These are phyloP conservation scores for Tothia fuscella DNA, from an alignment of 2,329 filamentous ascomycete genomes.

Conservation along the genomic window DNA sequence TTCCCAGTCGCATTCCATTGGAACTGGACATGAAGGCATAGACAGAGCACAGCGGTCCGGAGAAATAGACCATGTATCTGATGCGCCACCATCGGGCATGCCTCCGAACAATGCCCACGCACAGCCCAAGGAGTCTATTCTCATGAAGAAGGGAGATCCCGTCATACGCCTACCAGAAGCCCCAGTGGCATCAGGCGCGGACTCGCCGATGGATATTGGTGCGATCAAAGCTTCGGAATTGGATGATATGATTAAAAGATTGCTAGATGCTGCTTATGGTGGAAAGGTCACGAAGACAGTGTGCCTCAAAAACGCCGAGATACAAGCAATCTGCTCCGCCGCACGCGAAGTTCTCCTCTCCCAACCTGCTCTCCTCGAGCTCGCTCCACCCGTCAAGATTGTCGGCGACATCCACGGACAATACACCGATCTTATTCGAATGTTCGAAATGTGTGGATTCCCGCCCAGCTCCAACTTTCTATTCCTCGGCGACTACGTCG, in stretches of 20 bases:
- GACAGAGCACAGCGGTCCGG: constrained; percentile 71
- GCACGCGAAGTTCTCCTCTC: constrained; percentile 81
- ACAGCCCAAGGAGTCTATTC: constrained; percentile 75
- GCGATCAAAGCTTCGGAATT: constrained; percentile 88
- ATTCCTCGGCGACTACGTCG: constrained; percentile 92
- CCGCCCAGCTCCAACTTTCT: constrained; percentile 85
- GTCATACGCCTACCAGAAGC: constrained; percentile 49
- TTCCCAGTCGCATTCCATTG: constrained; percentile 63
- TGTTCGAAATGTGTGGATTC: constrained; percentile 98
- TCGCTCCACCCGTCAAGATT: constrained; percentile 93
- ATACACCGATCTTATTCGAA: constrained; percentile 87
- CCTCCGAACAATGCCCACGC: constrained; percentile 40
- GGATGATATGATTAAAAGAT: constrained; percentile 91
- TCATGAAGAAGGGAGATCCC: constrained; percentile 66
- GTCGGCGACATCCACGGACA: constrained; percentile 95
- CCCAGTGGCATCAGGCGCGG: constrained; percentile 33
- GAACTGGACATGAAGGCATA: constrained; percentile 64
- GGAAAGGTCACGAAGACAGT: constrained; percentile 97
- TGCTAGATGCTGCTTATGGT: constrained; percentile 88
- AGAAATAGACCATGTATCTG: constrained; percentile 90
- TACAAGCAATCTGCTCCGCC: constrained; percentile 81
- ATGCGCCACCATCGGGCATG: constrained; percentile 64
- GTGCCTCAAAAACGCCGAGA: constrained; percentile 94
- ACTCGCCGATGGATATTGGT: constrained; percentile 64
- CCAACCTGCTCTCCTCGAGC: constrained; percentile 82